Base-by-base conservation (phyloP, 2,329 filamentous ascomycete genomes). In the Beauveria rudraprayagi region DNA sequence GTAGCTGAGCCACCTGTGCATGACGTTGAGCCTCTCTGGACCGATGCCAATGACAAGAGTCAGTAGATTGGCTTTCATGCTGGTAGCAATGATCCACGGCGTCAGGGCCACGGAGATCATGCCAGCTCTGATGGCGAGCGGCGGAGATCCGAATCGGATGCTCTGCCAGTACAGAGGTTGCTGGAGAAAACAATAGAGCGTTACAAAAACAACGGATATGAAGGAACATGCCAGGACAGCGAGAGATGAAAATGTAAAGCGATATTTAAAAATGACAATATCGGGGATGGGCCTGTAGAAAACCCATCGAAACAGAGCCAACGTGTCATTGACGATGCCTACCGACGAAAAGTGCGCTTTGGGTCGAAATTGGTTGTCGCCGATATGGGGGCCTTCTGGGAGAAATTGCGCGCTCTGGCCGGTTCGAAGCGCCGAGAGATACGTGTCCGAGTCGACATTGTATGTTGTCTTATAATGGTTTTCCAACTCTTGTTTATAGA, bases 71-170 rank as follows among this genome's bases (percentile, higher is more conserved):
- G 91, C 89, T 74, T 97, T 97, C 81, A 91, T 95, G 70, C 90
- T 91, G 11, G 94, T 86, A 19, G 88, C 91, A 56, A 96, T 79
- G 65, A 97, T 93, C 92, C 92, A 97, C 1, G 93, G 93, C 51
- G 94, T 88, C 81, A 96, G 84, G 14, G 93, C 90, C 16, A 97
- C 88, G 14, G 92, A 87, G 61, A 97, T 84, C 93, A 97, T 97
- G 53, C 93, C 93, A 8, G 92, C 81, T 65, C 93, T 84, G 63
- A 97, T 86, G 10, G 92, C 91, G 60, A 97, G 73, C 0, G 93
- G 93, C 30, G 93, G 93, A 1, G 93, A 96, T 47, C 93, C 93
- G 68, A 84, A 93, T 51, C 81, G 81, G 67, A 97, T 96, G 72
- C 90, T 94, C 69, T 89, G 78, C 84, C 91, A 96, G 77, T 92